Conservation (phyloP, 176 grass and related monocot species). For the Alopecurus myosuroides region DNA sequence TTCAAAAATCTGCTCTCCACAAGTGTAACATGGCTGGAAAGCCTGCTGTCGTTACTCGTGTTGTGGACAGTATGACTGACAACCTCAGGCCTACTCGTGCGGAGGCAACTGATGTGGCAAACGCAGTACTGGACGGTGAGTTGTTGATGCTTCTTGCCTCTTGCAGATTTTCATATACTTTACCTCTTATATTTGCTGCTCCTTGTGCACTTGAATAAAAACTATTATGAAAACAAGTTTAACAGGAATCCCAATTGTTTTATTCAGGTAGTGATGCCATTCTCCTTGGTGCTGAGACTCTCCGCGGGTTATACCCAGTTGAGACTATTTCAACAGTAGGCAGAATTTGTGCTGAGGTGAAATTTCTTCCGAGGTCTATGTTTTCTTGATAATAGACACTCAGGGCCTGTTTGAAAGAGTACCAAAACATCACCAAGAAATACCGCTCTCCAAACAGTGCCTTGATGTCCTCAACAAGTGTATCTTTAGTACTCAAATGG, state of each 20-base stretch:
- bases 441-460: neutral
- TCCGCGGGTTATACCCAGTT: constrained; percentile 92
- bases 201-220: neutral
- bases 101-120: constrained; percentile 97
- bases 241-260: constrained; percentile 19
- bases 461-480: neutral
- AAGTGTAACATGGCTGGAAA: constrained; percentile 99
- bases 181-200: neutral
- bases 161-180: neutral
- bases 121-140: constrained; percentile 94
- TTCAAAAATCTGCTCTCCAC: constrained; percentile 94
- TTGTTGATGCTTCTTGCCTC: neutral
- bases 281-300: constrained; percentile 97
- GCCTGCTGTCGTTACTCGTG: constrained; percentile 92
- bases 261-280: constrained; percentile 92
- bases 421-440: neutral
- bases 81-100: constrained; percentile 97
- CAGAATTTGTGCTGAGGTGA: constrained; percentile 96
- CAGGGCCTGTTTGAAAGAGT: neutral
- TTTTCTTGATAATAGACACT: constrained; percentile 13
- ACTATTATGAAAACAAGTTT: neutral
- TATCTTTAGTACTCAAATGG: neutral
- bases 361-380: neutral
- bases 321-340: constrained; percentile 93
- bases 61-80: constrained; percentile 99